phyloP scores from a whole-genome alignment of 768 basidiomycete genomes.

The Serpula lacrymans region DNA sequence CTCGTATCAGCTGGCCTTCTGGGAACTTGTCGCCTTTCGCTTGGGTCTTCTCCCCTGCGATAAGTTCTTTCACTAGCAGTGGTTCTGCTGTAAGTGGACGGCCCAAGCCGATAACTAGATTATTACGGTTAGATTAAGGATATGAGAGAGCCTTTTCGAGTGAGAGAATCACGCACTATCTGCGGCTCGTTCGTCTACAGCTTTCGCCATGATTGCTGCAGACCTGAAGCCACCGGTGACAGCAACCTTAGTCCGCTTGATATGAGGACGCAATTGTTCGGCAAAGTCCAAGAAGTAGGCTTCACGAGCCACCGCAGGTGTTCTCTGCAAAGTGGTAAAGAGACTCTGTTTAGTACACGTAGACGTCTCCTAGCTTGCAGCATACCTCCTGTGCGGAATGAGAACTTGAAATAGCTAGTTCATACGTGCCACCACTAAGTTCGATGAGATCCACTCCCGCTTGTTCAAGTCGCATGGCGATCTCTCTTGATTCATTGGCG shows the following conservation, averaged over 20 bases:
- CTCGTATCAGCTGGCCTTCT: slow-evolving; percentile 32
- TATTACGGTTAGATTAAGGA: neutral
- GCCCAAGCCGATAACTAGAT: slow-evolving; percentile 25
- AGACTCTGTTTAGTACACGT: slow-evolving; percentile 6
- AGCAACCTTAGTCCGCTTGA: slow-evolving; percentile 22
- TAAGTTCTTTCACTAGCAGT: slow-evolving; percentile 23
- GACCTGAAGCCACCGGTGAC: slow-evolving; percentile 31
- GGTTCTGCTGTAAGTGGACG: slow-evolving; percentile 29
- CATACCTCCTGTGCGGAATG: slow-evolving; percentile 12
- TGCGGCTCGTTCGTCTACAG: slow-evolving; percentile 17
- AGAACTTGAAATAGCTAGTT: slow-evolving; percentile 10
- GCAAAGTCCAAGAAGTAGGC: slow-evolving; percentile 31
- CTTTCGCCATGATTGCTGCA: slow-evolving; percentile 24
- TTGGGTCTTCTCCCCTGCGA: slow-evolving; percentile 18
- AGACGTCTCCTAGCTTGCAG: neutral
- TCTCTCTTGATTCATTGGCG: slow-evolving; percentile 27
- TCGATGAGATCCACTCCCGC: slow-evolving; percentile 38
- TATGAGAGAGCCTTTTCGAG: neutral
- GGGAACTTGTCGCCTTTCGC: slow-evolving; percentile 30
- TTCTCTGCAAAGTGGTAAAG: slow-evolving; percentile 3
- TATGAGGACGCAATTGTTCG: slow-evolving; percentile 19
- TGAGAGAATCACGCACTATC: slow-evolving; percentile 23
- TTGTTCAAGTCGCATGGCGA: slow-evolving; percentile 30
- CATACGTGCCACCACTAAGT: slow-evolving; percentile 37
- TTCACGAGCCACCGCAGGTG: slow-evolving; percentile 11